These are phyloP conservation scores for Naganishia randhawae DNA, from an alignment of 768 basidiomycete genomes.

Conservation along the genomic window DNA sequence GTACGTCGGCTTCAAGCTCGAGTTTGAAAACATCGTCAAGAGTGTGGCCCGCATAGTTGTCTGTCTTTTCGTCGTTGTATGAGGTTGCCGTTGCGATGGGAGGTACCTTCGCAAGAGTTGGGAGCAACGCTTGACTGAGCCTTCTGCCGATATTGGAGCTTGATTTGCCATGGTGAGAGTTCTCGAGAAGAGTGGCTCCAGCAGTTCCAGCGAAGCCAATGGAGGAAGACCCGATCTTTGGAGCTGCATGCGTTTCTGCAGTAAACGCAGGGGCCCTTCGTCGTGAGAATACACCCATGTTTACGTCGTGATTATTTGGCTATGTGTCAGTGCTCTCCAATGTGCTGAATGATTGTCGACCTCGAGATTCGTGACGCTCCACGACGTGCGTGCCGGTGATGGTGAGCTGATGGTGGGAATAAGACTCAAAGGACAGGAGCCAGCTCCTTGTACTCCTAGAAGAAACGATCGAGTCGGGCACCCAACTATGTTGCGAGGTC, in stretches of 20 bases:
- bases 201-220: neutral
- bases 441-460: too few relatives aligned
- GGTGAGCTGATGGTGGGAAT: too few relatives aligned
- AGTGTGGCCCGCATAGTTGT: neutral
- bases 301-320: neutral
- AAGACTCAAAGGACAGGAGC: too few relatives aligned
- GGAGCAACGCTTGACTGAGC: neutral
- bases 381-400: too few relatives aligned
- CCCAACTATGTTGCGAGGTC: too few relatives aligned
- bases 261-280: neutral
- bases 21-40: constrained; percentile 6
- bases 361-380: too few relatives aligned
- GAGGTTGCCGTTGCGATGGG: neutral
- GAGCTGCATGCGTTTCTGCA: neutral
- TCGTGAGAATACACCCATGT: neutral
- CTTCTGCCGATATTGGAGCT: neutral
- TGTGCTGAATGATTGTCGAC: neutral
- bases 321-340: neutral
- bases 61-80: neutral
- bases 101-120: neutral
- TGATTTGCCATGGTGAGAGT: neutral
- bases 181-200: neutral
- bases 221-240: neutral
- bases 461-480: too few relatives aligned
- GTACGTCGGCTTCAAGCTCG: constrained; percentile 3